phyloP scores from a whole-genome alignment of 345 rosid genomes.

The Lepidium didymum region DNA sequence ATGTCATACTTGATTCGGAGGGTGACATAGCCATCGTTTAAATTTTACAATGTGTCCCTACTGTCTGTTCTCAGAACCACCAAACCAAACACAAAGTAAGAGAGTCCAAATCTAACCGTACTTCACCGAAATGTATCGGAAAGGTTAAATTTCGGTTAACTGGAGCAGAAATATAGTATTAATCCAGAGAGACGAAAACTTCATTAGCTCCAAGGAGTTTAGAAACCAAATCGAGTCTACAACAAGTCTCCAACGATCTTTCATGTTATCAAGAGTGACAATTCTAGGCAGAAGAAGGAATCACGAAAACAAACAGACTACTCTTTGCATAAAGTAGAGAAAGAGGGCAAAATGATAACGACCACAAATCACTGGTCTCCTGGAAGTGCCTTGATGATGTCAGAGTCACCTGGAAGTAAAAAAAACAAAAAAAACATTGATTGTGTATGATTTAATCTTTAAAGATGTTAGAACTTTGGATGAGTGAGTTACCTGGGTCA shows the following conservation, averaged over 20 bases:
- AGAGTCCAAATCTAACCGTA: no score
- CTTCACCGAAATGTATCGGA: no score
- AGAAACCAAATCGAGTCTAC: background rate
- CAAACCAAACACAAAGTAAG: no score
- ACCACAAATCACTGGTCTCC: constrained; percentile 38
- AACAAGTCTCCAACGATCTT: background rate
- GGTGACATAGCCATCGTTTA: no score
- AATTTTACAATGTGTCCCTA: no score
- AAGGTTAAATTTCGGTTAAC: no score
- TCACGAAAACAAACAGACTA: background rate
- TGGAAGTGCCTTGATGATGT: constrained; percentile 54
- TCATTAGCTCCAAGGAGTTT: background rate
- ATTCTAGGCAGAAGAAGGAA: background rate
- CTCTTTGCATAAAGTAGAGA: background rate
- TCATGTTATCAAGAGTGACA: background rate
- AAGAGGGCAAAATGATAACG: background rate
- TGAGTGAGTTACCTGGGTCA: constrained; percentile 37
- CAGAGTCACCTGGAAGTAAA: constrained; percentile 52
- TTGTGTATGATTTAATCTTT: background rate
- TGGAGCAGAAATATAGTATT: background rate
- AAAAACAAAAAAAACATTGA: background rate
- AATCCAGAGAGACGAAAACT: background rate
- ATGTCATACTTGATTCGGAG: no score
- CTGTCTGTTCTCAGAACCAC: no score
- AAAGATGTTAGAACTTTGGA: background rate